Base-by-base conservation (phyloP, 2,329 filamentous ascomycete species). In the Alternaria sp. region DNA sequence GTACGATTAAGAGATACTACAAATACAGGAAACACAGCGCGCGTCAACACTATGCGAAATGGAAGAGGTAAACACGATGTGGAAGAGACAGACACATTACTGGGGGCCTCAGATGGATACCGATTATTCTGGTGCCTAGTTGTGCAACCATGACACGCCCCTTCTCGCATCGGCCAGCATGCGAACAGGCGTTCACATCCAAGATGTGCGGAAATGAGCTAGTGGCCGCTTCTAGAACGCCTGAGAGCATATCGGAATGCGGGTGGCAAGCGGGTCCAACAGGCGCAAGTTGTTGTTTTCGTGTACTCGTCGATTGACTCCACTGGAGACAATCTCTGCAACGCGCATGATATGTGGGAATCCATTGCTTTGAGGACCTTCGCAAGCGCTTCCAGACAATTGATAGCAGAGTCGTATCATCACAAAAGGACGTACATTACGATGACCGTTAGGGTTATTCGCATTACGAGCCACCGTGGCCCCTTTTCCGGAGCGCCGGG, bases 171-270 rank as follows among this genome's bases (percentile, higher is more conserved):
- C 62, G 54, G 41, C 66, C 66, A 68, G 49, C 51, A 63, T 66
- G 66, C 62, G 66, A 54, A 59, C 64, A 54, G 39, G 43, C 49
- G 32, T 49, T 43, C 47, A 55, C 53, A 54, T 57, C 55, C 53
- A 55, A 58, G 54, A 47, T 46, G 28, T 61, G 57, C 62, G 63
- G 51, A 55, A 66, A 57, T 49, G 56, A 55, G 54, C 51, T 57
- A 66, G 66, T 64, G 53, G 62, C 62, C 55, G 65, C 62, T 66
- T 65, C 57, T 61, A 49, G 57, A 62, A 63, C 51, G 52, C 48
- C 42, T 62, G 43, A 43, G 32, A 49, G 42, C 49, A 52, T 48
- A 16, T 46, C 38, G 41, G 54, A 59, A 48, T 39, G 53, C 38
- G 44, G 39, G 36, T 59, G 43, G 56, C 51, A 59, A 51, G 39